Conservation (phyloP, 495 filamentous ascomycete genomes). For the Jackrogersella multiformis region DNA sequence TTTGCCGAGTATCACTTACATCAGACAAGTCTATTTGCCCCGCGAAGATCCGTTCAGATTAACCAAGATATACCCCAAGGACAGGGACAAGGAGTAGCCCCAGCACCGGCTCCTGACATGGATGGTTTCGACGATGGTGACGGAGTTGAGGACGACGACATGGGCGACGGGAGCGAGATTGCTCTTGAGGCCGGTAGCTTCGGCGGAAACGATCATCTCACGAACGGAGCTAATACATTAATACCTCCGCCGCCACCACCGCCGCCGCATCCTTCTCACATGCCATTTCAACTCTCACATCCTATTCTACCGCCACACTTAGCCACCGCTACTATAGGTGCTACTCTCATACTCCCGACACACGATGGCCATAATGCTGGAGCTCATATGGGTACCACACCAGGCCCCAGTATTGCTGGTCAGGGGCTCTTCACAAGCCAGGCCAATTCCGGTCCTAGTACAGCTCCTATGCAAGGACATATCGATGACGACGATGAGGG, state of each 20-base stretch:
- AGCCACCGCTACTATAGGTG: neutral
- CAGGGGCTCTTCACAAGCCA: slow-evolving; percentile 27
- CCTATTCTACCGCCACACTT: slow-evolving; percentile 6
- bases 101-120: slow-evolving; percentile 29
- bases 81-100: slow-evolving; percentile 8
- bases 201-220: slow-evolving; percentile 13
- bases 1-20: slow-evolving; percentile 39
- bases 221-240: slow-evolving; percentile 14
- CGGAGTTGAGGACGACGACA: slow-evolving; percentile 54
- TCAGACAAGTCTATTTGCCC: slow-evolving; percentile 11
- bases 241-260: slow-evolving; percentile 33
- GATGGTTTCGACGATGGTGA: slow-evolving; percentile 52
- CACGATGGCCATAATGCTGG: neutral
- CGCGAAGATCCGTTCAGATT: slow-evolving; percentile 13
- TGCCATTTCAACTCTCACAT: neutral
- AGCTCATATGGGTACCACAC: neutral
- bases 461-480: slow-evolving; percentile 41
- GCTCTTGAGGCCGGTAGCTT: slow-evolving; percentile 46
- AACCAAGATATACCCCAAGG: slow-evolving; percentile 27
- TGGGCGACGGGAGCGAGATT: slow-evolving; percentile 56
- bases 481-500: slow-evolving; percentile 26
- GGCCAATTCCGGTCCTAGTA: slow-evolving; percentile 25
- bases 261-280: neutral
- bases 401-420: slow-evolving; percentile 32
- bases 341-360: neutral